A percentile compares a stretch with the other conserved stretches of the same genome.
Evolutionary conservation across 768 basidiomycete species (phyloP).

Genomic region (Tylopilus rubrobrunneus): DNA sequence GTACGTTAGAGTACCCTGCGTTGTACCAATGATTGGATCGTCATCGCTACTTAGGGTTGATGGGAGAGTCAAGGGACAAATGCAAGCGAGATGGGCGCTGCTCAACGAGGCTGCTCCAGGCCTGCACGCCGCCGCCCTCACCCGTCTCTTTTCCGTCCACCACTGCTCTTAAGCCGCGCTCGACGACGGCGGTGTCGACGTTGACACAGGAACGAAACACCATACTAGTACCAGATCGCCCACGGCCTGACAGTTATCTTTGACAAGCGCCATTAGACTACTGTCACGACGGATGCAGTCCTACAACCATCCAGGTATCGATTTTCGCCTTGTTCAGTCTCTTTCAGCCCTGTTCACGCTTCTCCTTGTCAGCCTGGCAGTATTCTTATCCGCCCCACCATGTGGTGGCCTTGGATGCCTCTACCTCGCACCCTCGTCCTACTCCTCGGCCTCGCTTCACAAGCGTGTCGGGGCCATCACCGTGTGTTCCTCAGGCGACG

Average conservation of each 20-base stretch:
- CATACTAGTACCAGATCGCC: conserved; percentile 4
- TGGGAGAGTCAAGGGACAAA: background rate
- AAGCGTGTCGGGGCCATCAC: conserved; percentile 15
- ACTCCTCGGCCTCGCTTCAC: conserved; percentile 19
- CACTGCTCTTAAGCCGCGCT: background rate
- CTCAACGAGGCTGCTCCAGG: background rate
- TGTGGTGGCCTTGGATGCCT: conserved; percentile 16
- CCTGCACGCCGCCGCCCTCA: background rate
- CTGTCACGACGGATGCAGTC: conserved; percentile 23
- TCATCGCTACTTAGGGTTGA: background rate
- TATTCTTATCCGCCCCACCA: conserved; percentile 20
- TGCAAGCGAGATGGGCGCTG: conserved; percentile 25
- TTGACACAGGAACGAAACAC: background rate
- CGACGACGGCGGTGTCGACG: background rate
- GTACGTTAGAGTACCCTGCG: conserved; percentile 38
- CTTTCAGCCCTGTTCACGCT: conserved; percentile 1
- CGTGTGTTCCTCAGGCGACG: background rate
- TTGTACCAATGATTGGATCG: conserved; percentile 14
- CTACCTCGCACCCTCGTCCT: conserved; percentile 5
- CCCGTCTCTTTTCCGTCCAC: background rate
- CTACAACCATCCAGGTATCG: conserved; percentile 30
- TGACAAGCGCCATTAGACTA: background rate
- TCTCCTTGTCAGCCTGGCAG: conserved; percentile 15
- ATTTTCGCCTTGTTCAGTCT: background rate
- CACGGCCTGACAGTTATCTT: background rate